Evolutionary conservation across 73 alveolate species (phyloP).

Genomic region (Diophrys appendiculata): DNA sequence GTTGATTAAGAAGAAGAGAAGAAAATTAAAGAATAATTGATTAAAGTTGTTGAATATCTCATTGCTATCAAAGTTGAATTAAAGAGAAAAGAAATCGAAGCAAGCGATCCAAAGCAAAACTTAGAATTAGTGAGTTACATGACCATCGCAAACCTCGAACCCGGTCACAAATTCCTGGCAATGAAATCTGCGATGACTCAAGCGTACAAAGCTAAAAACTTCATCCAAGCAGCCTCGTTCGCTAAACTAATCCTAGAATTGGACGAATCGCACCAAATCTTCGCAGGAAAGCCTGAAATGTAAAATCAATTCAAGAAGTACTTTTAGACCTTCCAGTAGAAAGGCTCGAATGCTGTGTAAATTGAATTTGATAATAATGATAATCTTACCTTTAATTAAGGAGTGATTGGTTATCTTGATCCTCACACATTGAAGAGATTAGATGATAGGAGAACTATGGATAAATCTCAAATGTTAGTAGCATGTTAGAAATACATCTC

Average conservation of each 20-base stretch:
- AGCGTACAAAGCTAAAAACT: constrained; percentile 47
- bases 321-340: constrained; percentile 53
- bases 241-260: constrained; percentile 39
- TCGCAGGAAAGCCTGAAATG: constrained; percentile 50
- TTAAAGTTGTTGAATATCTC: constrained; percentile 32
- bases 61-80: constrained; percentile 61
- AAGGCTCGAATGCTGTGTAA: constrained; percentile 30
- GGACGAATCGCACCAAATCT: constrained; percentile 25
- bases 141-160: constrained; percentile 47
- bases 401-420: not conserved
- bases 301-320: constrained; percentile 49
- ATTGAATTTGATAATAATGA: constrained; percentile 24
- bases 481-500: not conserved
- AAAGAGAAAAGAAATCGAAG: constrained; percentile 39
- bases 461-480: not conserved
- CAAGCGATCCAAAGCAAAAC: constrained; percentile 17
- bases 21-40: constrained; percentile 19
- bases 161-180: constrained; percentile 57
- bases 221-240: constrained; percentile 59
- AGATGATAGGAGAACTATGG: constrained; percentile 18
- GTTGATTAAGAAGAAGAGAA: constrained; percentile 22
- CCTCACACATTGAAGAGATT: not conserved
- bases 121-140: constrained; percentile 47
- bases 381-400: constrained; percentile 8
- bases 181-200: constrained; percentile 50